phyloP scores from a whole-genome alignment of 1,284 basidiomycete species.

The Rhodofomes roseus region DNA sequence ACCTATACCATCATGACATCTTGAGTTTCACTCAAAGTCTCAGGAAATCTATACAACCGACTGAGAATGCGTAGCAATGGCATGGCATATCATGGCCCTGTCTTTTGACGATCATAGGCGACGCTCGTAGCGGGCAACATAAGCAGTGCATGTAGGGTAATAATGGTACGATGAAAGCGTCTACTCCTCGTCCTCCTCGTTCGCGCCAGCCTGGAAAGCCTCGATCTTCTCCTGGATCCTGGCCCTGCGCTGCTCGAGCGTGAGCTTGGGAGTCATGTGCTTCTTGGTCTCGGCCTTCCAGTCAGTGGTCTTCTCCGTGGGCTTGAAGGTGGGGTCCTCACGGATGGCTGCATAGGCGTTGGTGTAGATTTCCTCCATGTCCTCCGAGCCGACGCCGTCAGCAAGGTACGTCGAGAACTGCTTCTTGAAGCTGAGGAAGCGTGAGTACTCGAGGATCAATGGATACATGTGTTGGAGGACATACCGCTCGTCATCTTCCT shows the following conservation, averaged over 20 bases:
- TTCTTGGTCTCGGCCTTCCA: slow-evolving; percentile 89
- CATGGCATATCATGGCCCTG: slow-evolving; percentile 18
- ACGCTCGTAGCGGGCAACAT: slow-evolving; percentile 1
- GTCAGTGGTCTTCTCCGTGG: slow-evolving; percentile 89
- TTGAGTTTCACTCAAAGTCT: neutral
- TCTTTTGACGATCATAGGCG: slow-evolving; percentile 16
- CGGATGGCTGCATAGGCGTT: slow-evolving; percentile 93
- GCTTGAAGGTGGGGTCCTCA: slow-evolving; percentile 89
- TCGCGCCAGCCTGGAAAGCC: slow-evolving; percentile 66
- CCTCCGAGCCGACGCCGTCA: slow-evolving; percentile 93
- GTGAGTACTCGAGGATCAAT: neutral
- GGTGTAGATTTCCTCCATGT: slow-evolving; percentile 96
- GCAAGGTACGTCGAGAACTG: slow-evolving; percentile 96
- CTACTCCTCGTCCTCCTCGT: slow-evolving; percentile 51
- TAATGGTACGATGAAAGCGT: slow-evolving; percentile 11
- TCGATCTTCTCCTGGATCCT: slow-evolving; percentile 82
- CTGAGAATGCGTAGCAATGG: slow-evolving; percentile 4
- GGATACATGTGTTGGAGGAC: slow-evolving; percentile 16
- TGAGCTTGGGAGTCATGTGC: slow-evolving; percentile 72
- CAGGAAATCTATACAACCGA: too few species aligned
- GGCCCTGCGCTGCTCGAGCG: slow-evolving; percentile 73
- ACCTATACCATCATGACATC: too few species aligned
- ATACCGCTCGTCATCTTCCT: slow-evolving; percentile 97
- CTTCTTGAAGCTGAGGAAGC: slow-evolving; percentile 84
- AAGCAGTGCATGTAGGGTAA: slow-evolving; percentile 8